Evolutionary conservation across 805 yeast genomes (phyloP).

Genomic region (Saccharomycopsis schoenii): DNA sequence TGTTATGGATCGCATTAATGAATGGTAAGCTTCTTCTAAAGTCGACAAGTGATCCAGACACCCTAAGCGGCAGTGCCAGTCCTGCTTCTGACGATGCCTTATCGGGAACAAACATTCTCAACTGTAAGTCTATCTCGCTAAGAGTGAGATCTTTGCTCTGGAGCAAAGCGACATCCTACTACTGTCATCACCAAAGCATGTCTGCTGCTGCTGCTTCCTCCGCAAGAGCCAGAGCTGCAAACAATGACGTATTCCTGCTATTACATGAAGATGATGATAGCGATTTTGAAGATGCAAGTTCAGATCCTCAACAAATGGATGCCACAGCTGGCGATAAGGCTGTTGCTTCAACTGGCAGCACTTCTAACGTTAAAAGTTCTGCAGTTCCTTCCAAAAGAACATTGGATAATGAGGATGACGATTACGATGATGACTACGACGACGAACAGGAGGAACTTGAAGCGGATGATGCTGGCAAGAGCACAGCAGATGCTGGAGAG

Average conservation of each 20-base stretch:
- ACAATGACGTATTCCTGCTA: slow-evolving; percentile 4
- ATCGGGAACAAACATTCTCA: slow-evolving; percentile 2
- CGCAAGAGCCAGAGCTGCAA: background rate
- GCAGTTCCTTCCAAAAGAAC: background rate
- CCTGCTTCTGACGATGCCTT: background rate
- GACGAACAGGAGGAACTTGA: slow-evolving; percentile 18
- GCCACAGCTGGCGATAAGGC: background rate
- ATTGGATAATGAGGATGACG: slow-evolving; percentile 7
- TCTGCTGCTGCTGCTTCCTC: background rate
- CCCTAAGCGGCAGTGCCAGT: background rate
- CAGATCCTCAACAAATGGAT: background rate
- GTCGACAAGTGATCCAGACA: slow-evolving; percentile 27
- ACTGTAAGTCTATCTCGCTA: slow-evolving; percentile 9
- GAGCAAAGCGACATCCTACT: slow-evolving; percentile 16
- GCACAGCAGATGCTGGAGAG: background rate
- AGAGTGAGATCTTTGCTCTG: slow-evolving; percentile 15
- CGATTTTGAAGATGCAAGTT: slow-evolving; percentile 16
- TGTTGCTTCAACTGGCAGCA: background rate
- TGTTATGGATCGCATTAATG: slow-evolving; percentile 9
- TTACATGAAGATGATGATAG: slow-evolving; percentile 16
- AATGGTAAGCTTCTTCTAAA: slow-evolving; percentile 33
- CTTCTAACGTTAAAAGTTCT: too few relatives aligned
- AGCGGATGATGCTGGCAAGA: background rate
- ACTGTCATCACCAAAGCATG: background rate
- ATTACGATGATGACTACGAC: slow-evolving; percentile 19